A percentile compares a stretch with the other conserved stretches of the same genome.
Evolutionary conservation across 164 flowering plant species (phyloP).

Genomic region (Paratinospora sagittata): DNA sequence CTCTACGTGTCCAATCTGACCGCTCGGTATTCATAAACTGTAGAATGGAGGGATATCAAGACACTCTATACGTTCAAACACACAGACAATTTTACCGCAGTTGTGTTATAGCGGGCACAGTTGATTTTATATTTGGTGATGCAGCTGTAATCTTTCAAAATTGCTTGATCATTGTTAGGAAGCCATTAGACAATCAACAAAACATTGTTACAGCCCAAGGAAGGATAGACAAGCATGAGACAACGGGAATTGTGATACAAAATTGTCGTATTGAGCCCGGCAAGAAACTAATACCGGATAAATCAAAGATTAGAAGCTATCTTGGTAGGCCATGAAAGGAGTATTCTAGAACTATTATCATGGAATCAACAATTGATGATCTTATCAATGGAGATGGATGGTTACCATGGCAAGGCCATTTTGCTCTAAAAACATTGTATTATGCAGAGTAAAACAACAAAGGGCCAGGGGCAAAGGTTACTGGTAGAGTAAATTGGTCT

Average conservation of each 20-base stretch:
- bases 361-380: conserved; percentile 27
- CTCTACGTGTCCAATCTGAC: conserved; percentile 49
- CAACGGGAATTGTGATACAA: conserved; percentile 30
- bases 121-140: conserved; percentile 41
- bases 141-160: conserved; percentile 36
- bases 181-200: conserved; percentile 32
- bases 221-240: conserved; percentile 22
- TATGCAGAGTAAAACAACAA: conserved; percentile 23
- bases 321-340: conserved; percentile 35
- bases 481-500: conserved; percentile 22
- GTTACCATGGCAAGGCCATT: conserved; percentile 28
- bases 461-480: conserved; percentile 21
- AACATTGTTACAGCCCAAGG: conserved; percentile 49
- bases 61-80: conserved; percentile 28
- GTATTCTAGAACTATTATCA: conserved; percentile 25
- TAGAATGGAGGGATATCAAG: conserved; percentile 52
- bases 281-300: conserved; percentile 14
- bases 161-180: conserved; percentile 25
- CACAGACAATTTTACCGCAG: conserved; percentile 35
- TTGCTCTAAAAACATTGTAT: conserved; percentile 22
- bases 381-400: conserved; percentile 25
- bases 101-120: conserved; percentile 32
- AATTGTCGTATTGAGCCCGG: conserved; percentile 25
- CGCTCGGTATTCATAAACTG: conserved; percentile 46
- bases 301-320: conserved; percentile 11